A percentile compares a stretch with the other conserved stretches of the same genome.
Conservation (phyloP, 495 filamentous ascomycete genomes). For the Achaetomiella virescens region DNA sequence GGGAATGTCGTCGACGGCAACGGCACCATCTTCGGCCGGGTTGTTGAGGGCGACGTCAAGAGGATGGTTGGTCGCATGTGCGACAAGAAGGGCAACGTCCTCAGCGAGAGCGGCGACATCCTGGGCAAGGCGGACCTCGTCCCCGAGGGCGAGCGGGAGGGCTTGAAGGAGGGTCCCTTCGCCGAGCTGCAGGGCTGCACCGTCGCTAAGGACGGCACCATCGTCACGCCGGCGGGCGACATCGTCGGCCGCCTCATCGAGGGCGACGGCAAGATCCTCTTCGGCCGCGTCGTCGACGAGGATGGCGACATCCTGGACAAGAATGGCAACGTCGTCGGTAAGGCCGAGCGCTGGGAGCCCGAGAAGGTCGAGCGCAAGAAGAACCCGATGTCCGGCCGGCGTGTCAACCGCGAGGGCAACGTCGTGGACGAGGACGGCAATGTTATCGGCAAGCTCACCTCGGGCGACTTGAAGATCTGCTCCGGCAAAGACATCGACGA, state of each 20-base stretch:
- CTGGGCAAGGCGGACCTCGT: constrained; percentile 76
- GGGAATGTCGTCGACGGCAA: constrained; percentile 74
- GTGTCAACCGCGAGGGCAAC: constrained; percentile 76
- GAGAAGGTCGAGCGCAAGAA: constrained; percentile 60
- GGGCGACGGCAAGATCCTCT: constrained; percentile 64
- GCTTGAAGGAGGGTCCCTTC: constrained; percentile 70
- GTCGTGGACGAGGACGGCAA: constrained; percentile 77
- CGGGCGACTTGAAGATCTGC: constrained; percentile 62
- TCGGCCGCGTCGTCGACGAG: constrained; percentile 71
- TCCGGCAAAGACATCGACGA: constrained; percentile 78
- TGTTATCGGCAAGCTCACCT: constrained; percentile 71
- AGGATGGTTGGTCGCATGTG: constrained; percentile 73
- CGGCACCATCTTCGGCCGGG: constrained; percentile 69
- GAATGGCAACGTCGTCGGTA: constrained; percentile 75
- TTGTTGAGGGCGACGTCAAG: constrained; percentile 65
- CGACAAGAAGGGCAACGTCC: constrained; percentile 74
- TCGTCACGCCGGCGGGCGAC: constrained; percentile 53
- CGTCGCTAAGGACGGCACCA: constrained; percentile 71
- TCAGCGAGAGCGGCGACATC: constrained; percentile 72
- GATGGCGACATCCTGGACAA: constrained; percentile 78
- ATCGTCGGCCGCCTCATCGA: constrained; percentile 69
- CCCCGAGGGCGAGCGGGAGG: constrained; percentile 59
- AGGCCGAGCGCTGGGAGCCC: constrained; percentile 76
- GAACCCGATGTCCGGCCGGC: constrained; percentile 62
- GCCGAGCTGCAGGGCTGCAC: constrained; percentile 65